Evolutionary conservation across 2,329 filamentous ascomycete species (phyloP).

Genomic region (Bipolaris sorokiniana): DNA sequence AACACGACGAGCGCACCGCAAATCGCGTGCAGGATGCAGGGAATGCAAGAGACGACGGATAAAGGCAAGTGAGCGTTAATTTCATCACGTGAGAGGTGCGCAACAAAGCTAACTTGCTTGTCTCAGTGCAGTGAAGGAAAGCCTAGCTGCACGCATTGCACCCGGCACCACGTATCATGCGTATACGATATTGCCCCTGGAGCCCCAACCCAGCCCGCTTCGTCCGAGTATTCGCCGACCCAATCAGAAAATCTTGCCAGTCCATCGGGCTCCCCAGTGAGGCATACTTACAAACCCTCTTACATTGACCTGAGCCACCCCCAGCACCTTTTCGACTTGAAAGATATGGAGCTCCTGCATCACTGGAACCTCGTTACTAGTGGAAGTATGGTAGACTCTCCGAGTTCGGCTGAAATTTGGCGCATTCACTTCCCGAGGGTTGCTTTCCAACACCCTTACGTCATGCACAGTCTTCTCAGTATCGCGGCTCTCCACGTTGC

Average conservation of each 20-base stretch:
- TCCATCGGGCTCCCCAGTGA: background rate
- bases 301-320: no score
- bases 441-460: slow-evolving; percentile 18
- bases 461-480: slow-evolving; percentile 28
- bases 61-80: slow-evolving; percentile 17
- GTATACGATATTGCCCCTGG: slow-evolving; percentile 2
- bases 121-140: slow-evolving; percentile 25
- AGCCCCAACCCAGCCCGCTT: no score
- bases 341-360: slow-evolving; percentile 26
- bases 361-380: slow-evolving; percentile 28
- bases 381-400: slow-evolving; percentile 14
- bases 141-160: slow-evolving; percentile 21
- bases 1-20: background rate
- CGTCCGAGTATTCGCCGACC: no score
- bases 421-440: slow-evolving; percentile 20
- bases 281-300: background rate
- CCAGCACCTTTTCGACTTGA: background rate
- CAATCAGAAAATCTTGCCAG: no score
- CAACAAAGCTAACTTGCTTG: background rate
- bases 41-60: slow-evolving; percentile 30
- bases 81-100: background rate
- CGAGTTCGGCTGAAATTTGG: slow-evolving; percentile 16
- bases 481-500: slow-evolving; percentile 25
- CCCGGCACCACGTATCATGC: slow-evolving; percentile 15
- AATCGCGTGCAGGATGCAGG: background rate